Evolutionary conservation across 805 yeast species (phyloP), one percentile per base, ranked within the genome.

Genomic region (Yarrowia osloensis): DNA sequence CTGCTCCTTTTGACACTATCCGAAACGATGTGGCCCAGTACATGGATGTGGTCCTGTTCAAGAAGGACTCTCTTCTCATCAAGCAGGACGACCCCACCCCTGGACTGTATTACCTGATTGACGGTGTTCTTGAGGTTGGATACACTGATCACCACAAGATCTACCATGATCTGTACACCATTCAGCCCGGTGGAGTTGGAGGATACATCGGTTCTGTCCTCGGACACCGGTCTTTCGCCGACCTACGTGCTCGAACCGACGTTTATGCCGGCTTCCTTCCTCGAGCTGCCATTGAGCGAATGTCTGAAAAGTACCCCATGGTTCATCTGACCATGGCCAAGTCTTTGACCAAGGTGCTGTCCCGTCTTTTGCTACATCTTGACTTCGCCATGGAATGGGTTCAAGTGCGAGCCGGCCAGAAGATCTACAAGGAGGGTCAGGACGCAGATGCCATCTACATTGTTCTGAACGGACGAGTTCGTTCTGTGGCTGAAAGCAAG

Each of bases 311-410:
- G 70, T 88, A 85, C 73, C 93, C 94, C 68, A 82, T 86, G 76
- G 81, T 94, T 11, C 89, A 90, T 70, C 79, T 94, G 42, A 86
- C 91, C 1, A 83, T 92, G 54, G 97, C 98, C 0, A 86, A 86
- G 68, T 83, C 86, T 9, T 78, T 94, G 70, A 86, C 89, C 52
- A 81, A 81, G n/a, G 81, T 89, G 1, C 76, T 95, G 44, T 88
- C 93, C 31, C 79, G 84, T 31, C 85, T 89, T 67, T 80, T 94
- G 42, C 77, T 89, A 42, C 85, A 88, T 67, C 84, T 95, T 47
- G 98, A 94, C 74, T 91, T 90, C 76, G 97, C 98, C 0, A 79
- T 95, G 63, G 99, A 95, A 76, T 94, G 98, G 98, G 86, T 93
- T 46, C 97, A 91, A 68, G 81, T 90, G 13, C 86, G 86, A n/a